phyloP scores from a whole-genome alignment of 805 yeast species.

The Wickerhamomyces kurtzmanii region DNA sequence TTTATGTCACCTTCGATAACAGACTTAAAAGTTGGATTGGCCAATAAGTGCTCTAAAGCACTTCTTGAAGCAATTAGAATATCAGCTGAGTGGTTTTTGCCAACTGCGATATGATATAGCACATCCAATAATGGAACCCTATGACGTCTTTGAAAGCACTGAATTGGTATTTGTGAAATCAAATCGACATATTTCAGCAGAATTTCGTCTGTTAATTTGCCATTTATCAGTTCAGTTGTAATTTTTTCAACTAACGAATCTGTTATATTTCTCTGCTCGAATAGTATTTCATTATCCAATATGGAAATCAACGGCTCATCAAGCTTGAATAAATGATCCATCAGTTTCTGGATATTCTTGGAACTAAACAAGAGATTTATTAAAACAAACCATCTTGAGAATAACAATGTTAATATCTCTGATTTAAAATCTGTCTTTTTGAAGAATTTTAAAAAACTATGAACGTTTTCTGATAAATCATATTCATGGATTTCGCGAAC shows the following conservation, averaged over 20 bases:
- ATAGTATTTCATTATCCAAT: slow-evolving; percentile 28
- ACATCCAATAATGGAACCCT: slow-evolving; percentile 18
- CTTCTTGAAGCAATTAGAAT: too few relatives aligned
- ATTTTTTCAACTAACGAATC: slow-evolving; percentile 17
- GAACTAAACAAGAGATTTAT: slow-evolving; percentile 23
- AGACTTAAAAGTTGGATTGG: slow-evolving; percentile 45
- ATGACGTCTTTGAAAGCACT: slow-evolving; percentile 30
- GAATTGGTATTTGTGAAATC: slow-evolving; percentile 44
- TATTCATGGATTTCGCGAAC: slow-evolving; percentile 32
- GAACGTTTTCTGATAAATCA: slow-evolving; percentile 11
- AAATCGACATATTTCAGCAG: too few relatives aligned
- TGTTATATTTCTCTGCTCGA: slow-evolving; percentile 36
- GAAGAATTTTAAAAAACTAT: slow-evolving; percentile 17
- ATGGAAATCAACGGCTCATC: slow-evolving; percentile 13
- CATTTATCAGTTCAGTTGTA: too few relatives aligned
- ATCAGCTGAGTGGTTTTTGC: slow-evolving; percentile 3
- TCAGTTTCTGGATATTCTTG: slow-evolving; percentile 19
- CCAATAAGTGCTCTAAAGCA: slow-evolving; percentile 29
- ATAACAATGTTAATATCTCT: slow-evolving; percentile 15
- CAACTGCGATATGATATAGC: slow-evolving; percentile 6
- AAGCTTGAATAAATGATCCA: slow-evolving; percentile 18
- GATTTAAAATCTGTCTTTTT: slow-evolving; percentile 3
- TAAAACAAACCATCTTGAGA: slow-evolving; percentile 49
- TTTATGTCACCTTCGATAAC: slow-evolving; percentile 33
- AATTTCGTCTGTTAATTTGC: too few relatives aligned